Base-by-base conservation (phyloP, 1,284 basidiomycete genomes). In the Leccinum subrobustum region DNA sequence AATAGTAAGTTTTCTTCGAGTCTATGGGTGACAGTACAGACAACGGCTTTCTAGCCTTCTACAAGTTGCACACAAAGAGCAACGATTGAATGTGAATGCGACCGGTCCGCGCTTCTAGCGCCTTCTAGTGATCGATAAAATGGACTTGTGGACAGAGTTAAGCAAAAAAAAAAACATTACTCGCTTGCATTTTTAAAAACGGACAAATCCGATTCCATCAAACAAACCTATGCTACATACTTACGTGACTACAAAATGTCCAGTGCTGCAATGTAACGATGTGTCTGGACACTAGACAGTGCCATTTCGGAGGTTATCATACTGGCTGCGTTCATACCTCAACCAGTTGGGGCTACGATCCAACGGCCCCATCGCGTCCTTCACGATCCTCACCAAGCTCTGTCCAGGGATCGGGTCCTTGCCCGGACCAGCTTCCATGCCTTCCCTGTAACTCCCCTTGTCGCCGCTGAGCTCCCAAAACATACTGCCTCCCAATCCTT, bases 401-500 rank as follows among this genome's bases (percentile, higher is more conserved):
- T 71, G 66, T 3, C 88, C 89, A 39, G 83, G 81, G 61, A 83
- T 79, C 1, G 76, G 76, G 29, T 85, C 85, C 70, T 89, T 90
- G 4, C 87, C 88, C 2, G 72, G 77, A 6, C 88, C 89, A 8
- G 77, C 74, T 65, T 92, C 90, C 84, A 92, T 88, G 5, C 83
- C 89, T 27, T 88, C 83, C 60, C 89, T 79, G 25, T 73, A 67
- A 11, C 74, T 75, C 5, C 85, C 87, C 73, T 93, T 93, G 75
- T 93, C 91, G 2, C 90, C 91, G 67, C 87, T 90, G 59, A 93
- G 78, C 72, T 93, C 91, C 91, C 91, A 93, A 68, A 89, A 93
- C 92, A 94, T 93, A 63, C 88, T 88, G 4, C 92, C 93, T 2
- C 86, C 87, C 14, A 95, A 75, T 0, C 86, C 83, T 70, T 89